Evolutionary conservation across 2,329 filamentous ascomycete species (phyloP).

Genomic region (Aureobasidium subglaciale): DNA sequence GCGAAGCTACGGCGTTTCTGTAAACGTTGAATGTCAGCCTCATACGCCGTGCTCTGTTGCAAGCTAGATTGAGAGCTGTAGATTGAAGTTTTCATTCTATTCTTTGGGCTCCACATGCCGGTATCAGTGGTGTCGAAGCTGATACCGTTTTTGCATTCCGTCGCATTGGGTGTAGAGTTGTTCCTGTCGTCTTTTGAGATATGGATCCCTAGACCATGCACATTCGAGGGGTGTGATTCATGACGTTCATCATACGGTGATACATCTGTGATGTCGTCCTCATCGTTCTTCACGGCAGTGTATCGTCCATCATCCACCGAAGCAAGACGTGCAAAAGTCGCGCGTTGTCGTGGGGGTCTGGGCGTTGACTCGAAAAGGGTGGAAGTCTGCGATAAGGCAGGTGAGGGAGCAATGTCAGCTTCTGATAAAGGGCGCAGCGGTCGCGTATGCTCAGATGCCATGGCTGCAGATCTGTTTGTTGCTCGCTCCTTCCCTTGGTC

Average conservation of each 20-base stretch:
- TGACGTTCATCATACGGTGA: background rate
- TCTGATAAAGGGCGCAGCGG: background rate
- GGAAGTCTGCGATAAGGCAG: slow-evolving; percentile 2
- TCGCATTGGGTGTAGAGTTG: background rate
- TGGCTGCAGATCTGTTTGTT: background rate
- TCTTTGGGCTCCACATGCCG: background rate
- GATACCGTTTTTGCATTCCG: background rate
- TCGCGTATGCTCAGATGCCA: background rate
- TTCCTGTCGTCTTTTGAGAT: background rate
- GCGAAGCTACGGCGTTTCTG: slow-evolving; percentile 7
- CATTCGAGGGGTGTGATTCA: background rate
- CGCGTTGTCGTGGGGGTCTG: slow-evolving; percentile 1
- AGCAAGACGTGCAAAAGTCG: slow-evolving; percentile 12
- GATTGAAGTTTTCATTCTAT: slow-evolving; percentile 10
- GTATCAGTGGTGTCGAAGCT: background rate
- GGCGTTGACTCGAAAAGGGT: slow-evolving; percentile 8
- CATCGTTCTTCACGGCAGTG: slow-evolving; percentile 6
- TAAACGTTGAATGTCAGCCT: slow-evolving; percentile 1
- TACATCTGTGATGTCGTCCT: slow-evolving; percentile 8
- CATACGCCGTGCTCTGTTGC: background rate
- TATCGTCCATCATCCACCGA: slow-evolving; percentile 14
- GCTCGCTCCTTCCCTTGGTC: background rate
- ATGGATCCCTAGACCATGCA: background rate
- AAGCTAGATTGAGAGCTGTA: background rate
- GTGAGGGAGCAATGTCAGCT: background rate